A percentile compares a stretch with the other conserved stretches of the same genome.
phyloP scores from a whole-genome alignment of 73 alveolate genomes.

The Effrenium voratum region DNA sequence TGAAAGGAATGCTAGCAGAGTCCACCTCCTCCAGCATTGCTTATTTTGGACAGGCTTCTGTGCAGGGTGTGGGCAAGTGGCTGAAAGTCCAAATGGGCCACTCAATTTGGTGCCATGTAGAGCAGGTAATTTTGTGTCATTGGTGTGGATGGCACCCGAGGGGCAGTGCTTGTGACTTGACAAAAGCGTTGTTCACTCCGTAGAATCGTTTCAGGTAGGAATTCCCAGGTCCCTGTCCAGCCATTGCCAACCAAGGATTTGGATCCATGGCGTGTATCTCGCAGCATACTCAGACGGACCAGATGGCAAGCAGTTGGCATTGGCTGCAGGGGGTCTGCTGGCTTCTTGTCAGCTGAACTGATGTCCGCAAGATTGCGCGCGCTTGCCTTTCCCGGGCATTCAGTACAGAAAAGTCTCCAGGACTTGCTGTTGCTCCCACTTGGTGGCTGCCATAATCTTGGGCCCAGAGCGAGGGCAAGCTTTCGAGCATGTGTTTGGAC shows the following conservation, averaged over 20 bases:
- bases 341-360: background rate
- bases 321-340: background rate
- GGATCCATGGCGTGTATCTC: conserved; percentile 63
- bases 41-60: too few relatives aligned
- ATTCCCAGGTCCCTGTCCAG: background rate
- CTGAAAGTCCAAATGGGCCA: background rate
- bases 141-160: background rate
- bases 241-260: conserved; percentile 5
- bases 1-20: too few relatives aligned
- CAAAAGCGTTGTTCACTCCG: background rate
- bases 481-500: too few relatives aligned
- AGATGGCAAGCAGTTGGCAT: background rate
- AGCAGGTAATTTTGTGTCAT: background rate
- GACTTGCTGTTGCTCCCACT: background rate
- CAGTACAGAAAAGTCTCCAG: background rate
- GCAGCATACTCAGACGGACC: too few relatives aligned
- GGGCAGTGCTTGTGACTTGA: too few relatives aligned
- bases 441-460: too few relatives aligned
- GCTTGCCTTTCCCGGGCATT: background rate
- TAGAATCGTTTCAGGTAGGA: background rate
- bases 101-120: background rate
- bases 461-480: too few relatives aligned
- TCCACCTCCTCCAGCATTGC: too few relatives aligned
- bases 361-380: background rate
- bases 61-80: background rate